Base-by-base conservation (phyloP, 1,139 yeast species). In the Yamadazyma diddensiae region DNA sequence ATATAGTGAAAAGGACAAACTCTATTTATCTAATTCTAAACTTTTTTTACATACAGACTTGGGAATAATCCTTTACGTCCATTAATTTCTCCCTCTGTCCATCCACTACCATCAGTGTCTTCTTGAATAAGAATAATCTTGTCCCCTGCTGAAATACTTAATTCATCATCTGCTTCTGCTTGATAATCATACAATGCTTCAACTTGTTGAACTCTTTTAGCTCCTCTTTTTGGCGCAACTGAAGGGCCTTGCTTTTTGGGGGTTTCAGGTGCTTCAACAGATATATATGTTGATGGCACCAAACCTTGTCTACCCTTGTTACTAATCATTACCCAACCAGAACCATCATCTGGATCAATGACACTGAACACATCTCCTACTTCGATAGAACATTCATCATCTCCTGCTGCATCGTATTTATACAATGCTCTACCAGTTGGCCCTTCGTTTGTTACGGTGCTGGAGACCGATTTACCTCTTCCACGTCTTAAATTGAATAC, bases 51-150 rank as follows among this genome's bases (percentile, higher is more conserved):
- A 53, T 88, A 90, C 41, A 84, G 70, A 0, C 94, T 81, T 5
- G 97, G 97, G 58, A 90, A 84, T 43, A 86, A 57, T 1, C 97
- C 97, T 27, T 65, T 68, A 21, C 46, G 48, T 1, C 95, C 96
- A 46, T 81, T 71, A 12, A 83, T 46, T 51, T 85, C 94, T 7
- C 97, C 98, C 47, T 82, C 86, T 1, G 97, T 88, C 99, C 99
- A 92, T 1, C 99, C 99, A 42, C 82, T 82, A 5, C 95, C 96
- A 37, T 82, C 82, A 41, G 86, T 92, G 29, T 77, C 85, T 26
- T 74, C 77, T 24, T 82, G 65, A 6, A 73, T 51, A 14, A 86
- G 70, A 3, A 77, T 73, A n/a, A 87, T 77, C 36, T 69, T 67
- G 44, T 92, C 97, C 1, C 97, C 97, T 0, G 76, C 81, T 6